Base-by-base conservation (phyloP, 257 asterid genomes). In the Nemophila menziesii region DNA sequence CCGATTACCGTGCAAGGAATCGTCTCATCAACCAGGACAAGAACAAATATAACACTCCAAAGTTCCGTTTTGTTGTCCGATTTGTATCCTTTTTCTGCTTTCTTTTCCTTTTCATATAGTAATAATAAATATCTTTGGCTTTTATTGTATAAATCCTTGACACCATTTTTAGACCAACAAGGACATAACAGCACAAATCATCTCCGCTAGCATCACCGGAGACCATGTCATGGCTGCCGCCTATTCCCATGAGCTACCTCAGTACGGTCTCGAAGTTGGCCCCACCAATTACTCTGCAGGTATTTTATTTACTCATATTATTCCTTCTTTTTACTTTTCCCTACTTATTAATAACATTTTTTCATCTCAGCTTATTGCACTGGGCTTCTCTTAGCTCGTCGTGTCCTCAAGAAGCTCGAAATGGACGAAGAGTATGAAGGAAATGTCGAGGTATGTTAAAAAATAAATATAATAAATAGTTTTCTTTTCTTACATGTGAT, bases 331-430 rank as follows among this genome's bases (percentile, higher is more conserved):
- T 40, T 10, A 20, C 10, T 10, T 16, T 10, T 7, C 23, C 44
- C 47, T 46, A 54, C 36, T 5, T 24, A 18, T 24, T 13, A 19
- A 14, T 20, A 42, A 22, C n/a, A 13, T 17, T 49, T 36, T 50
- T 24, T 11, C 20, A 41, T 23, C 6, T 44, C 64, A 80, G 89
- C 93, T 11, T 80, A 77, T 51, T 74, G 85, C 26, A 77, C 93
- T 1, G 95, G 93, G 5, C 86, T 83, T 56, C 81, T 83, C 7
- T 51, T 83, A 60, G 93, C 90, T 39, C 71, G 93, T 37, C 86
- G 95, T n/a, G 81, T 63, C 47, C 58, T 80, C 49, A 74, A 77
- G 46, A 67, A 37, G n/a, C 86, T 83, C 48, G 90, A 83, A 59
- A 62, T 83, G 79, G 93, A 79, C 16, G 70, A 56, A 0, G 93